These are phyloP conservation scores for Pseudonitzschia delicatissima DNA, from an alignment of 108 stramenopile genomes.

Conservation along the genomic window DNA sequence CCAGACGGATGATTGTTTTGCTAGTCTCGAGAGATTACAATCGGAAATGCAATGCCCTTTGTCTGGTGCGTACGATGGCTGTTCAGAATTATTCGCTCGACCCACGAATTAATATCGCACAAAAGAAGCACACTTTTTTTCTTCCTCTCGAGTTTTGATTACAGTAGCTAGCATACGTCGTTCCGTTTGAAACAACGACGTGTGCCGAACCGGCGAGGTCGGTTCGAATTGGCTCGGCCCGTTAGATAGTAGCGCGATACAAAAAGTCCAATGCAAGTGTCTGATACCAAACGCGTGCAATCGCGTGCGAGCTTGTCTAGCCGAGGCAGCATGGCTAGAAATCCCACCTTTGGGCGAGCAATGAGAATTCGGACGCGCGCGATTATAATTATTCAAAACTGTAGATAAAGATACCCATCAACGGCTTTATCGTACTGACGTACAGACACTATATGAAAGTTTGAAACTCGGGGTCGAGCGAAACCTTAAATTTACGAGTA, in stretches of 20 bases:
- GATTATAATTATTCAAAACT: neutral
- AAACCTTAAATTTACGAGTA: neutral
- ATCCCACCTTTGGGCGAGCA: neutral
- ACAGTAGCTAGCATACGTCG: no score
- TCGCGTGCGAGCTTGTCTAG: neutral
- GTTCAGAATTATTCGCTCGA: no score
- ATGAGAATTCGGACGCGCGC: neutral
- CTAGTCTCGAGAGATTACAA: no score
- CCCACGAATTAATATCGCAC: no score
- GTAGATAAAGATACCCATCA: neutral
- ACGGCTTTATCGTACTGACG: neutral
- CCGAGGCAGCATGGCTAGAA: neutral
- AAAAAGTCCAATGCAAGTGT: neutral
- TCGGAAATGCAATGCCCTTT: no score
- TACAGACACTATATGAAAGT: neutral
- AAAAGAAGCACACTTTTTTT: no score
- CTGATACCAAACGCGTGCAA: neutral
- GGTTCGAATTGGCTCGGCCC: neutral
- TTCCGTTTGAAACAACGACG: neutral
- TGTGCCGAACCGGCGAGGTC: neutral
- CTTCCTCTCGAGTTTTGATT: no score
- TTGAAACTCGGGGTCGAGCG: no score
- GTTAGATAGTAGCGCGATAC: no score
- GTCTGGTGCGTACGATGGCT: no score
- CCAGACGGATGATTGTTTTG: no score